Evolutionary conservation across 1,139 yeast species (phyloP), one percentile per base, ranked within the genome.

Genomic region (Candida pseudoviswanathii): DNA sequence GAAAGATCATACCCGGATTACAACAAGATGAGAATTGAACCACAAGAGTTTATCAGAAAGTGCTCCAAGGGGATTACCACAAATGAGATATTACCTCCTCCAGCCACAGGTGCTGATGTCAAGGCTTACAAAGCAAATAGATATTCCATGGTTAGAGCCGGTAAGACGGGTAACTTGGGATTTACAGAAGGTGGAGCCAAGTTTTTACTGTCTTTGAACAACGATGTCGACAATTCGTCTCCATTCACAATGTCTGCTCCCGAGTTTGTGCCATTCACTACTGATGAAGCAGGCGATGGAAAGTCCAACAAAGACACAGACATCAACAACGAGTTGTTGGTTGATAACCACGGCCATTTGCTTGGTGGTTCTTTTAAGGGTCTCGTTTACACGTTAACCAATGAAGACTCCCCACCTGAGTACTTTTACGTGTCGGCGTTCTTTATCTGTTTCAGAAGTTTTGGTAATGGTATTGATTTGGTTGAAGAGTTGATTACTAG

Each of bases 341-440:
- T 80, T 27, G 81, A 78, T 50, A 61, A 61, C 4, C 64, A 76
- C 34, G 86, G 86, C 0, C 77, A 76, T 47, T 66, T 90, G 34
- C 67, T 87, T 42, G 96, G 96, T 3, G 92, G 92, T 1, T 85
- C 96, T 0, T 82, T 90, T 58, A 83, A 84, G 58, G 92, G 92
- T 0, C 72, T 90, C 50, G 82, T 91, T 2, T 81, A 77, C 58
- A 73, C 89, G 25, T 68, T 90, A 47, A 89, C 96, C 0, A 86
- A 88, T 63, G 96, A 89, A 62, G 67, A 68, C 27, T 75, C 83
- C 2, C 87, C 91, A 2, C 85, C 85, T 4, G 90, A 85, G 54
- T 83, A 84, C 50, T 82, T 85, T 58, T 83, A 87, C 55, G 77
- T 83, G 4, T 82, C 95, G 0, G 83, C 96, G 0, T 90, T 92